phyloP scores from a whole-genome alignment of 202 grass and related monocot genomes.

The Digitaria exilis region DNA sequence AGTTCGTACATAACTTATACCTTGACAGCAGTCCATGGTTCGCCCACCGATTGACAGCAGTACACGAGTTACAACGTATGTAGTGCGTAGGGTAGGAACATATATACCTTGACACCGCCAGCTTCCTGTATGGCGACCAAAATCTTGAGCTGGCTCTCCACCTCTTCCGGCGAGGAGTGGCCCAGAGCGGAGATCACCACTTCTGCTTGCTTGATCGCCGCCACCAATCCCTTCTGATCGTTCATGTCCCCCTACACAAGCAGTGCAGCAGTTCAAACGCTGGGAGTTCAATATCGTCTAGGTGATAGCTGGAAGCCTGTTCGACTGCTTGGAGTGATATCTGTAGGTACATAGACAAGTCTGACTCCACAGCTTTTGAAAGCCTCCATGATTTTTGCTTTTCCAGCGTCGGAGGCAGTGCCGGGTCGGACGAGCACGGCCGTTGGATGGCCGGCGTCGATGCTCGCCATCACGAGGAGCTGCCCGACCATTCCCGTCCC shows the following conservation, averaged over 20 bases:
- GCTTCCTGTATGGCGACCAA: conserved; percentile 41
- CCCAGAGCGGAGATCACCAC: conserved; percentile 54
- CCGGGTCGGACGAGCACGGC: conserved; percentile 44
- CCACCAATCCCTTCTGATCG: conserved; percentile 38
- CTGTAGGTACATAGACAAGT: conserved; percentile 35
- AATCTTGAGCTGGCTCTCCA: conserved; percentile 47
- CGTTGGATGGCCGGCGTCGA: conserved; percentile 49
- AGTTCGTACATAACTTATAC: too few species aligned
- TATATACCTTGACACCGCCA: conserved; percentile 43
- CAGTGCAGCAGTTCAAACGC: too few species aligned
- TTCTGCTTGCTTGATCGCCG: conserved; percentile 40
- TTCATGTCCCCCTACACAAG: conserved; percentile 43
- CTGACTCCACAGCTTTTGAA: conserved; percentile 38
- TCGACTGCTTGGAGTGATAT: neutral
- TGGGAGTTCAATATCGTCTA: neutral
- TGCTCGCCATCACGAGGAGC: conserved; percentile 49
- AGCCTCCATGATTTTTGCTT: conserved; percentile 39
- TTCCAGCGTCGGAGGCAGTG: conserved; percentile 22
- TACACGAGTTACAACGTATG: too few species aligned
- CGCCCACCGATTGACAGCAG: too few species aligned
- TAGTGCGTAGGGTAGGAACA: too few species aligned
- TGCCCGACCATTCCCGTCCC: conserved; percentile 56
- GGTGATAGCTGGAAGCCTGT: neutral
- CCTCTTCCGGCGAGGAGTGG: conserved; percentile 30
- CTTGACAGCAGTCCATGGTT: too few species aligned